Conservation (phyloP, 257 asterid species). For the Nicotiana paniculata region DNA sequence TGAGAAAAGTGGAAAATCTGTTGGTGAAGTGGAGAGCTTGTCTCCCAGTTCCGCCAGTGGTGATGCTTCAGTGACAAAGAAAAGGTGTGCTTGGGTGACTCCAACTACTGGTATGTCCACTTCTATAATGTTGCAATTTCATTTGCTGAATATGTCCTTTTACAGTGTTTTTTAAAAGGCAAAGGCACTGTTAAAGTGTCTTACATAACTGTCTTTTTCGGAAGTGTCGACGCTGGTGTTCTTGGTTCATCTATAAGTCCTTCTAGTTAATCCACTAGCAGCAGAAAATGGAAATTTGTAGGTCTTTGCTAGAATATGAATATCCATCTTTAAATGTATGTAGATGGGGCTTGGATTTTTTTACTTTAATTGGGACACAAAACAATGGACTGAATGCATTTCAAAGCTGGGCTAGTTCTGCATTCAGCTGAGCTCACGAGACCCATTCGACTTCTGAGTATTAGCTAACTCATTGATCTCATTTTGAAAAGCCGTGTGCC, state of each 20-base stretch:
- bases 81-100: constrained; percentile 96
- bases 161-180: background rate
- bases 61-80: constrained; percentile 48
- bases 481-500: background rate
- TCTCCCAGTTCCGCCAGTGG: background rate
- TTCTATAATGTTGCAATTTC: background rate
- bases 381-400: background rate
- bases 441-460: background rate
- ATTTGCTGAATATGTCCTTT: background rate
- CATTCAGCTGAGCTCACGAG: background rate
- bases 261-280: background rate
- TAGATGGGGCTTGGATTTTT: background rate
- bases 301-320: background rate
- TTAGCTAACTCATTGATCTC: background rate
- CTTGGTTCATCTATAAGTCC: background rate
- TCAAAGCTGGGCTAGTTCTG: background rate
- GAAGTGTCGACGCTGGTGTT: background rate
- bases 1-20: constrained; percentile 34
- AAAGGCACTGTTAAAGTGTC: background rate
- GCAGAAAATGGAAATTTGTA: background rate
- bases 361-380: background rate
- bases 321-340: background rate
- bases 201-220: too few species aligned
- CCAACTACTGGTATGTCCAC: constrained; percentile 63
- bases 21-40: constrained; percentile 40